Evolutionary conservation across 306 rosid genomes (phyloP).

Genomic region (Mucuna pruriens): DNA sequence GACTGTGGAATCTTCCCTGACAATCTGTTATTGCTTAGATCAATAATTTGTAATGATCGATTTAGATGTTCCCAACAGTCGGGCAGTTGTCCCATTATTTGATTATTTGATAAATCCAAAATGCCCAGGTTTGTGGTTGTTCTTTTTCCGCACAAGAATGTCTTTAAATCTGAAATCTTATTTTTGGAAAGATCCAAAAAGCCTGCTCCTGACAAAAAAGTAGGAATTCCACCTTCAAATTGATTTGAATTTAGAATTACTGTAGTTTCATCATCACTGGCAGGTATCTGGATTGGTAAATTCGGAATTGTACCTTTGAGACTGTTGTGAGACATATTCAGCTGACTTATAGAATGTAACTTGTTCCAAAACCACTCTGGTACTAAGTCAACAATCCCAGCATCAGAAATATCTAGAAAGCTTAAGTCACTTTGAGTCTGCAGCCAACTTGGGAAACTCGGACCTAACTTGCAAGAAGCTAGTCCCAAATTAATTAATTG

Average conservation of each 20-base stretch:
- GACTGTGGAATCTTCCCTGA: constrained; percentile 14
- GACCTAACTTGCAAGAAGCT: constrained; percentile 34
- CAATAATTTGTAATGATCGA: not conserved
- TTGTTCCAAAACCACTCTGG: constrained; percentile 33
- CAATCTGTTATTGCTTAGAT: constrained; percentile 25
- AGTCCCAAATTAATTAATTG: rapidly evolving
- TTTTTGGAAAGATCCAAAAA: too few relatives aligned
- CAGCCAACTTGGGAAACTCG: constrained; percentile 31
- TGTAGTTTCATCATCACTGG: not conserved
- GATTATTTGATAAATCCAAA: constrained; percentile 22
- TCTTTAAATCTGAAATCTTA: too few relatives aligned
- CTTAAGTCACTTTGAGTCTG: rapidly evolving
- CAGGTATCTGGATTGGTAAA: not conserved
- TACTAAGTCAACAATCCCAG: not conserved
- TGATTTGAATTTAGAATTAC: constrained; percentile 3
- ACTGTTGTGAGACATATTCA: constrained; percentile 34
- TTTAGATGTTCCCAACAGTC: not conserved
- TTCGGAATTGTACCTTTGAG: constrained; percentile 12
- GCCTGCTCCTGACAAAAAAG: not conserved
- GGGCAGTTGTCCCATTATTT: not conserved
- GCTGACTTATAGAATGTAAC: rapidly evolving
- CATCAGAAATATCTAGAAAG: not conserved
- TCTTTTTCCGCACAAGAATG: too few relatives aligned
- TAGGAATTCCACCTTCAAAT: not conserved
- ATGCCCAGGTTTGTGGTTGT: rapidly evolving